Evolutionary conservation across 2,329 filamentous ascomycete genomes (phyloP).

Genomic region (Diaporthe vaccinii): DNA sequence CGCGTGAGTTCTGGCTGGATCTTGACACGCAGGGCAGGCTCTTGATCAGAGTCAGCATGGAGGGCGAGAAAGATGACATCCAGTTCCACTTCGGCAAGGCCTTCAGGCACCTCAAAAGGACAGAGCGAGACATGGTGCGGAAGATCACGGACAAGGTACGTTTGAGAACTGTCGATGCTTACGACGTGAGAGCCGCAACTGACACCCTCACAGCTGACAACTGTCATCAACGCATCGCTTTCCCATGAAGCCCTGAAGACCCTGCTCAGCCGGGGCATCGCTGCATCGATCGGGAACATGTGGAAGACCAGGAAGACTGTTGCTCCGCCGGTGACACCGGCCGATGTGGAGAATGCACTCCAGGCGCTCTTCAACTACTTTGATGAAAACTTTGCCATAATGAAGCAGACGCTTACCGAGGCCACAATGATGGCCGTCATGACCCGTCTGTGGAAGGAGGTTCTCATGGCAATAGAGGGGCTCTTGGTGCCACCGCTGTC

Average conservation of each 20-base stretch:
- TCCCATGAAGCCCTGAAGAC: constrained; percentile 84
- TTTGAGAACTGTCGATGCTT: neutral
- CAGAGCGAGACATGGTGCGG: constrained; percentile 97
- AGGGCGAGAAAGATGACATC: constrained; percentile 97
- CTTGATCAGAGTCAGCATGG: constrained; percentile 95
- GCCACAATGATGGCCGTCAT: constrained; percentile 99
- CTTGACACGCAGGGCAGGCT: constrained; percentile 94
- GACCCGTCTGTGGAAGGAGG: constrained; percentile 98
- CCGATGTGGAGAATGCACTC: constrained; percentile 84
- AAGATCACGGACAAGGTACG: constrained; percentile 96
- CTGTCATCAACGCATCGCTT: constrained; percentile 91
- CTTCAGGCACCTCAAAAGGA: constrained; percentile 93
- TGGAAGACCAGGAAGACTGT: constrained; percentile 73
- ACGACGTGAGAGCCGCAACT: neutral
- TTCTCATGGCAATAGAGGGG: constrained; percentile 89
- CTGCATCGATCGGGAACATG: constrained; percentile 80
- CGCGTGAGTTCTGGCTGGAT: constrained; percentile 97
- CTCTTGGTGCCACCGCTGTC: constrained; percentile 93
- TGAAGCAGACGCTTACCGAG: constrained; percentile 96
- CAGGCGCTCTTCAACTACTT: constrained; percentile 93
- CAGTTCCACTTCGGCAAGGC: constrained; percentile 99
- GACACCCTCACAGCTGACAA: constrained; percentile 74
- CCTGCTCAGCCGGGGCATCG: constrained; percentile 77
- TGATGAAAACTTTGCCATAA: constrained; percentile 98
- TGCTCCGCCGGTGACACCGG: constrained; percentile 72